phyloP scores from a whole-genome alignment of 176 grass and related monocot genomes.

The Echinochloa phyllopogon region DNA sequence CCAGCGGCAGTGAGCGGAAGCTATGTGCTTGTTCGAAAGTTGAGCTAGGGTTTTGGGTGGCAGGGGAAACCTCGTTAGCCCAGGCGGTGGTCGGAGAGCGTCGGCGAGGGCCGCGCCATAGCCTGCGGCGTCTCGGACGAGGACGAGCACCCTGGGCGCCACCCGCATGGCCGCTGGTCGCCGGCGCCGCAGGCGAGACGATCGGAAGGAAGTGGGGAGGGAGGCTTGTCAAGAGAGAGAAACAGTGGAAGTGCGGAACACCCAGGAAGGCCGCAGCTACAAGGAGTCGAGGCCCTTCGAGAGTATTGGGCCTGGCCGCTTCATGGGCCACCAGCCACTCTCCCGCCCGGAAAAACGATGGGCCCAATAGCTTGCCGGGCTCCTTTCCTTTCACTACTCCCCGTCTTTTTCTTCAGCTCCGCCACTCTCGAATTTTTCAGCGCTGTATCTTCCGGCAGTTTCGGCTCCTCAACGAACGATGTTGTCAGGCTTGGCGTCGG shows the following conservation, averaged over 20 bases:
- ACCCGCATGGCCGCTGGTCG: conserved; percentile 57
- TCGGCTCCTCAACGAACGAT: neutral
- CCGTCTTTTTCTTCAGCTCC: neutral
- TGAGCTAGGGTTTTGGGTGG: conserved; percentile 39
- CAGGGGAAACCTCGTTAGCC: conserved; percentile 58
- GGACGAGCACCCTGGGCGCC: conserved; percentile 58
- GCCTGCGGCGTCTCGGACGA: conserved; percentile 61
- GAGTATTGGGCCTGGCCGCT: neutral
- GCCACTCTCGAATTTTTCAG: no score
- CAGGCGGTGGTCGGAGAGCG: conserved; percentile 45
- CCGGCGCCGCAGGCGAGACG: conserved; percentile 16
- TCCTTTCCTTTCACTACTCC: neutral
- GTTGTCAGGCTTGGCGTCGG: neutral
- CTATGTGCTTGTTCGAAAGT: neutral
- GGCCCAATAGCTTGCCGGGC: neutral
- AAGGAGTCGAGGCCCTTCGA: neutral
- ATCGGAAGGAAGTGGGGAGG: neutral
- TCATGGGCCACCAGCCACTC: neutral
- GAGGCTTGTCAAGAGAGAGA: no score
- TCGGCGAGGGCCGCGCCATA: conserved; percentile 64
- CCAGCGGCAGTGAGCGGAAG: neutral
- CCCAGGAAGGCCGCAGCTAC: neutral
- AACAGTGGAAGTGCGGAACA: neutral
- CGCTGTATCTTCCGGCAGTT: neutral
- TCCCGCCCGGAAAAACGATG: neutral